Percentiles rank a stretch among this genome's conserved stretches.
phyloP scores from a whole-genome alignment of 192 early-diverging fungal species.

The Mortierella alpina region DNA sequence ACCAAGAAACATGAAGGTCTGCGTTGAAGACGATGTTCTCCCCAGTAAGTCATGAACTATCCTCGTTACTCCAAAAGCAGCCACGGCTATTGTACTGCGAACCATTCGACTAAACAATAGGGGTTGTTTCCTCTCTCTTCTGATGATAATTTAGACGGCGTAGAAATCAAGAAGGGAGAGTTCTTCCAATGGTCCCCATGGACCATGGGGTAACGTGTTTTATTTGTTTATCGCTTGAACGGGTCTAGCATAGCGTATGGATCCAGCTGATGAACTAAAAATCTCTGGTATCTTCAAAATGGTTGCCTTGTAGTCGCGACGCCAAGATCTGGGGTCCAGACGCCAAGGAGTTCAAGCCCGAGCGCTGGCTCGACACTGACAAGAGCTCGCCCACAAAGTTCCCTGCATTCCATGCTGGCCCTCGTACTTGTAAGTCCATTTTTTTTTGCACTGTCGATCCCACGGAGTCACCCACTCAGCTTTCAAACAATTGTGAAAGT shows the following conservation, averaged over 20 bases:
- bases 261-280: neutral
- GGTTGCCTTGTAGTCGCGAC: constrained; percentile 37
- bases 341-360: constrained; percentile 56
- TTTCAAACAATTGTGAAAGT: no score
- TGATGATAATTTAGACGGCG: constrained; percentile 37
- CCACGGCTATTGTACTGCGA: neutral
- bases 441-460: neutral
- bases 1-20: constrained; percentile 61
- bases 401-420: constrained; percentile 63
- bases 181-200: constrained; percentile 57
- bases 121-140: neutral
- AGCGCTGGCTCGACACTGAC: constrained; percentile 56
- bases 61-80: no score
- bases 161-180: constrained; percentile 60
- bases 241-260: neutral
- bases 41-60: constrained; percentile 32
- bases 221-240: constrained; percentile 32
- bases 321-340: constrained; percentile 60
- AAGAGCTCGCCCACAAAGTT: constrained; percentile 53
- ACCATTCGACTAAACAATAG: neutral
- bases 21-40: constrained; percentile 60
- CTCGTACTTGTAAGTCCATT: constrained; percentile 51
- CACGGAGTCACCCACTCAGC: no score
- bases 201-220: constrained; percentile 59
- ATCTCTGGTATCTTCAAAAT: neutral